Evolutionary conservation across 2,329 filamentous ascomycete genomes (phyloP).

Genomic region (Akanthomyces lecanii): DNA sequence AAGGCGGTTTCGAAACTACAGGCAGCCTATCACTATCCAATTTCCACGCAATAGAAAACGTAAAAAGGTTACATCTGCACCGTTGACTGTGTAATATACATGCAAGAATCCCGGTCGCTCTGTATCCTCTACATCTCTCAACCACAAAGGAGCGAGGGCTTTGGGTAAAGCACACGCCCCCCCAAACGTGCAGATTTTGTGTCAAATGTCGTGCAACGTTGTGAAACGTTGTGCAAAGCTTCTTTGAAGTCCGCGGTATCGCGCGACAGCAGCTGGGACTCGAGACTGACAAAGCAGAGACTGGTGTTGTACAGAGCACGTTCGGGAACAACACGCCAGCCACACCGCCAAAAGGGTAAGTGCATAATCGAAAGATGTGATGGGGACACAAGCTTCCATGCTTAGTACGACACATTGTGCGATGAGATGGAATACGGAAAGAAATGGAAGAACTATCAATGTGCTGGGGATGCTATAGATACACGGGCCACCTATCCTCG

Average conservation of each 20-base stretch:
- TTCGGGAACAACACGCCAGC: conserved; percentile 1
- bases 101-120: background rate
- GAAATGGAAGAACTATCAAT: background rate
- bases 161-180: background rate
- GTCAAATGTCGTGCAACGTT: background rate
- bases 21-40: background rate
- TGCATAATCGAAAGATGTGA: background rate
- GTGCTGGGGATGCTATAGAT: too few species aligned
- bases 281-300: background rate
- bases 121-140: conserved; percentile 2
- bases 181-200: too few species aligned
- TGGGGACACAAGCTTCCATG: background rate
- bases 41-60: background rate
- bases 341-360: conserved; percentile 7
- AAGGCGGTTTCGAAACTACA: background rate
- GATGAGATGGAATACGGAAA: background rate
- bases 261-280: background rate
- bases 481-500: too few species aligned
- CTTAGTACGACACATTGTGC: background rate
- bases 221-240: background rate
- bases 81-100: background rate
- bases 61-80: background rate
- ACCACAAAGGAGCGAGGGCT: background rate
- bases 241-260: background rate
- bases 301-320: background rate